phyloP scores from a whole-genome alignment of 495 filamentous ascomycete species.

The Daldinia bambusicola region DNA sequence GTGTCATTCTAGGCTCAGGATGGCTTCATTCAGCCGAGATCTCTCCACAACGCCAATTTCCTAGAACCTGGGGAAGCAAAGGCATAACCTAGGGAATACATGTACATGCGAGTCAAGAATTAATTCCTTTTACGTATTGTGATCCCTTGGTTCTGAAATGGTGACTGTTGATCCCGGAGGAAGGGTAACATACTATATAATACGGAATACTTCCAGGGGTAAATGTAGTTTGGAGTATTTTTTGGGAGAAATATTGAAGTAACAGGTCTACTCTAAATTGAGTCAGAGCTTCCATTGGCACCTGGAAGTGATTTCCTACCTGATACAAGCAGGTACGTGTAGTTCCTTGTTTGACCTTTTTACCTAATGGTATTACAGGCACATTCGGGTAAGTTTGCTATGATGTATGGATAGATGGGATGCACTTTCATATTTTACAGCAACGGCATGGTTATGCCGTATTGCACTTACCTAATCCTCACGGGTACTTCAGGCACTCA shows the following conservation, averaged over 20 bases:
- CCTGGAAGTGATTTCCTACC: not conserved
- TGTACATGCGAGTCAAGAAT: not conserved
- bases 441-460: not conserved
- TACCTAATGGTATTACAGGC: not conserved
- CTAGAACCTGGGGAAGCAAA: constrained; percentile 17
- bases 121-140: not conserved
- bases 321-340: not conserved
- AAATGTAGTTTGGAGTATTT: not conserved
- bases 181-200: not conserved
- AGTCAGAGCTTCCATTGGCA: too few species aligned
- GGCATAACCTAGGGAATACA: not conserved
- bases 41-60: not conserved
- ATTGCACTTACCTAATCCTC: not conserved
- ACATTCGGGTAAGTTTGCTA: not conserved
- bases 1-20: not conserved
- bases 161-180: not conserved
- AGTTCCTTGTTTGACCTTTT: not conserved
- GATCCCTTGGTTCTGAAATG: not conserved
- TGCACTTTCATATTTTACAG: not conserved
- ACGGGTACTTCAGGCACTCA: not conserved
- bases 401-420: not conserved
- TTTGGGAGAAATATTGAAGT: not conserved
- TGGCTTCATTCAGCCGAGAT: constrained; percentile 23
- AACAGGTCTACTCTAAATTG: too few species aligned
- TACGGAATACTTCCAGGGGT: not conserved